These are phyloP conservation scores for Fusarium sp. DNA, from an alignment of 2,329 filamentous ascomycete species.

Conservation along the genomic window DNA sequence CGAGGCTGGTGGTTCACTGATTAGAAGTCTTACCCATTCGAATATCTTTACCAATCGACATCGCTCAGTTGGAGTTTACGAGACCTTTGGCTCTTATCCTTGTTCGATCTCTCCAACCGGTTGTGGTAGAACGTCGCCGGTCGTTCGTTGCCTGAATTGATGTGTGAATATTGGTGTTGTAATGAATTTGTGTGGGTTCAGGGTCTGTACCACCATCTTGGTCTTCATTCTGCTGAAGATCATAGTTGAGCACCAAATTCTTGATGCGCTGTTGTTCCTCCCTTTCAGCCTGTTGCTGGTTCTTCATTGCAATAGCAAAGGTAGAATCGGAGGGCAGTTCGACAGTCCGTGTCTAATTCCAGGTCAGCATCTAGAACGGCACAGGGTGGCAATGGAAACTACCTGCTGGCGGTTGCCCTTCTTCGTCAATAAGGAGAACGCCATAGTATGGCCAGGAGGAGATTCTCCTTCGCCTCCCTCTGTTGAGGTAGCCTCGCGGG, in stretches of 20 bases:
- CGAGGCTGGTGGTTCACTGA: conserved; percentile 15
- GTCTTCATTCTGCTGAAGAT: conserved; percentile 85
- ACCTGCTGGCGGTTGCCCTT: conserved; percentile 95
- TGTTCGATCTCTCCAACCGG: conserved; percentile 64
- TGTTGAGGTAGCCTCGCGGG: conserved; percentile 62
- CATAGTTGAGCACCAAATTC: conserved; percentile 95
- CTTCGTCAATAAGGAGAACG: conserved; percentile 95
- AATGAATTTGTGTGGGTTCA: conserved; percentile 14
- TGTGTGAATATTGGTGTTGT: conserved; percentile 59
- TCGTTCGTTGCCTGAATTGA: conserved; percentile 61
- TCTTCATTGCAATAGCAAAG: conserved; percentile 96
- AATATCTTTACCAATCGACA: conserved; percentile 86
- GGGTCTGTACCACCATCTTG: conserved; percentile 70
- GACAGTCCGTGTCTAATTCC: conserved; percentile 81
- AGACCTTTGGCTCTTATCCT: conserved; percentile 80
- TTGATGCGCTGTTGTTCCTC: conserved; percentile 99
- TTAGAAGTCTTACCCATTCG: conserved; percentile 25
- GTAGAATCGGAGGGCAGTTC: conserved; percentile 90
- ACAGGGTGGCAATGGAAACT: background rate
- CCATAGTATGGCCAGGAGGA: conserved; percentile 73
- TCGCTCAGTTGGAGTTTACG: conserved; percentile 95
- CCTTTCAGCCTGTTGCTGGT: conserved; percentile 91
- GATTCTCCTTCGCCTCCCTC: conserved; percentile 41
- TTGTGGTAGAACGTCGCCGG: conserved; percentile 60
- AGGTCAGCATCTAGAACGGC: conserved; percentile 14